Conservation (phyloP, 2,329 filamentous ascomycete genomes). For the Colletotrichum acutatum region DNA sequence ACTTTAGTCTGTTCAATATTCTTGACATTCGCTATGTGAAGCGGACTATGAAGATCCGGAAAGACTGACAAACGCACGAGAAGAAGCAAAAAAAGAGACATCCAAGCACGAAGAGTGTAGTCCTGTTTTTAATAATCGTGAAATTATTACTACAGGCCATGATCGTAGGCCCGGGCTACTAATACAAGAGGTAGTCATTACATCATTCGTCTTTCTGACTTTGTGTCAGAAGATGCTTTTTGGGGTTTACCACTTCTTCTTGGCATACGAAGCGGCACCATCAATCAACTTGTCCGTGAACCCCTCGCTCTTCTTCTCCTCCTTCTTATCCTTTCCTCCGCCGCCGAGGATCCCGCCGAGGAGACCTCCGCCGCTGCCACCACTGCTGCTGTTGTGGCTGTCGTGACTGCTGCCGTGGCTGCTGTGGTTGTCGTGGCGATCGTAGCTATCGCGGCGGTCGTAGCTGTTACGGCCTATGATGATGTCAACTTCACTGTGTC, state of each 20-base stretch:
- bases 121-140: background rate
- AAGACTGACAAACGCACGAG: background rate
- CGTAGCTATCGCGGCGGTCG: background rate
- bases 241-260: constrained; percentile 25
- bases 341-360: constrained; percentile 23
- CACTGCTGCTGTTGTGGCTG: background rate
- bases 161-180: background rate
- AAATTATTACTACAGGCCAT: background rate
- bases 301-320: constrained; percentile 23
- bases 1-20: background rate
- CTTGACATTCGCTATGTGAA: background rate
- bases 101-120: background rate
- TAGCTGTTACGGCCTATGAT: background rate
- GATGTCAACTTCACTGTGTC: background rate
- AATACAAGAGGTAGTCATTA: constrained; percentile 24
- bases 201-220: constrained; percentile 1
- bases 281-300: constrained; percentile 34
- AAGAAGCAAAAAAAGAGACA: background rate
- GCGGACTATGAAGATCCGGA: background rate
- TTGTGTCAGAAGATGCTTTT: background rate
- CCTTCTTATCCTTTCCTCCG: constrained; percentile 22
- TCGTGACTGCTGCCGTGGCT: background rate
- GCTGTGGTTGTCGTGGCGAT: background rate
- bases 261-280: constrained; percentile 26
- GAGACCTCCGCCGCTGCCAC: constrained; percentile 10